Base-by-base conservation (phyloP, 2,329 filamentous ascomycete species). In the Lanzia echinophila region DNA sequence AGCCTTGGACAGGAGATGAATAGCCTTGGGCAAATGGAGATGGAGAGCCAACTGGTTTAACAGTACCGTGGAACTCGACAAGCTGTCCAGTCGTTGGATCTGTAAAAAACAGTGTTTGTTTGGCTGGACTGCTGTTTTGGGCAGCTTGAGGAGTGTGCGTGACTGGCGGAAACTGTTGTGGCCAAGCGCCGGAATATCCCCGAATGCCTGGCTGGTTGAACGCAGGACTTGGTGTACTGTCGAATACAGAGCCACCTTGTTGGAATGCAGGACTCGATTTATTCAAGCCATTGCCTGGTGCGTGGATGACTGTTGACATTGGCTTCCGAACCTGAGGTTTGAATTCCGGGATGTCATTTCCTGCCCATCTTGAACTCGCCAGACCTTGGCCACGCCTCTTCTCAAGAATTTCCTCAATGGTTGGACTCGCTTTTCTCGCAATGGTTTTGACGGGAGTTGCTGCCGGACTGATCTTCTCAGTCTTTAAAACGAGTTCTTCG, bases 41-140 rank as follows among this genome's bases (percentile, higher is more conserved):
- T 28, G 24, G 8, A 8, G 24, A 4, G 8, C 4, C 47, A 12
- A 55, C 42, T 41, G 58, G 58, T 19, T 55, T 56, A 1, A 51
- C n/a, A 3, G 56, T 24, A 3, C 58, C 56, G 32, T 50, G 59
- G 19, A 58, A 45, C 33, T 57, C 55, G 11, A n/a, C 42, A 2
- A 43, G 34, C 22, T 20, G 5, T 10, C 56, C 54, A 17, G 58
- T 56, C 32, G 5, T 15, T 10, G 38, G 38, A 41, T 41, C 19
- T 1, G 38, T 17, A 20, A 41, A 10, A 15, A 41, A 3, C 15
- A 41, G 10, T 2, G 38, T 41, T n/a, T 41, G 38, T 12, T 41
- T 12, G n/a, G 6, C 38, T 41, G 38, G 38, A 7, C 2, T 7
- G 24, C 11, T 10, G 4, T 6, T 7, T 20, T 28, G 36, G 19